Evolutionary conservation across 495 filamentous ascomycete genomes (phyloP).

Genomic region (Cudoniella acicularis): DNA sequence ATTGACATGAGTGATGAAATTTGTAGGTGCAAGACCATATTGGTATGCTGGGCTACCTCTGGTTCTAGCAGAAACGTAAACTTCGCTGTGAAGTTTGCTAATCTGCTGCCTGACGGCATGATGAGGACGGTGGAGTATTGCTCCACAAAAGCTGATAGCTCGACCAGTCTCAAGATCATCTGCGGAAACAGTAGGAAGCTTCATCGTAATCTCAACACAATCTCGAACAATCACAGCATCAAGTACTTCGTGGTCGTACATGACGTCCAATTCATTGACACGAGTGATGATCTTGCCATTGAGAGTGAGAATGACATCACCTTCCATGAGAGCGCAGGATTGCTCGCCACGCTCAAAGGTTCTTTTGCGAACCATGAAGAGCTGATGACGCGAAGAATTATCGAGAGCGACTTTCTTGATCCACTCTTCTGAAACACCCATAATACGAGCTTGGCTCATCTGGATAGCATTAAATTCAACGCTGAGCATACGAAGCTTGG

Average conservation of each 20-base stretch:
- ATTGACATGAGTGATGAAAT: slow-evolving; percentile 96
- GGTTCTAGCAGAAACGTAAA: slow-evolving; percentile 89
- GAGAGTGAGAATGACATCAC: slow-evolving; percentile 87
- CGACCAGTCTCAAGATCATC: slow-evolving; percentile 89
- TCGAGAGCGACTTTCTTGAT: slow-evolving; percentile 81
- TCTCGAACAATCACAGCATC: slow-evolving; percentile 86
- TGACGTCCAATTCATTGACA: slow-evolving; percentile 88
- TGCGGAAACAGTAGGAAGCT: slow-evolving; percentile 82
- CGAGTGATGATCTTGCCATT: slow-evolving; percentile 90
- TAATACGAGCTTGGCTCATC: slow-evolving; percentile 96
- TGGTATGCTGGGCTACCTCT: slow-evolving; percentile 85
- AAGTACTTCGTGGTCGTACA: slow-evolving; percentile 85
- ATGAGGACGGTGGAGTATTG: slow-evolving; percentile 88
- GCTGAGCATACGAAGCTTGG: slow-evolving; percentile 82
- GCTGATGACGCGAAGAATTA: slow-evolving; percentile 87
- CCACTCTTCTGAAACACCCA: slow-evolving; percentile 97
- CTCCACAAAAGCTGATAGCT: slow-evolving; percentile 92
- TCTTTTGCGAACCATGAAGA: slow-evolving; percentile 95
- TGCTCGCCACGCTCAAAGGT: slow-evolving; percentile 61
- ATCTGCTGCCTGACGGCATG: slow-evolving; percentile 97
- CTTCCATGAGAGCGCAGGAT: slow-evolving; percentile 73
- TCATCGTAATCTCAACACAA: slow-evolving; percentile 70
- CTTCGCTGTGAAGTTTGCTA: slow-evolving; percentile 88
- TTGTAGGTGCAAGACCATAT: slow-evolving; percentile 91
- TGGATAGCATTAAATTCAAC: slow-evolving; percentile 93